These are phyloP conservation scores for Capsicum chinense DNA, from an alignment of 257 asterid genomes.

Conservation along the genomic window DNA sequence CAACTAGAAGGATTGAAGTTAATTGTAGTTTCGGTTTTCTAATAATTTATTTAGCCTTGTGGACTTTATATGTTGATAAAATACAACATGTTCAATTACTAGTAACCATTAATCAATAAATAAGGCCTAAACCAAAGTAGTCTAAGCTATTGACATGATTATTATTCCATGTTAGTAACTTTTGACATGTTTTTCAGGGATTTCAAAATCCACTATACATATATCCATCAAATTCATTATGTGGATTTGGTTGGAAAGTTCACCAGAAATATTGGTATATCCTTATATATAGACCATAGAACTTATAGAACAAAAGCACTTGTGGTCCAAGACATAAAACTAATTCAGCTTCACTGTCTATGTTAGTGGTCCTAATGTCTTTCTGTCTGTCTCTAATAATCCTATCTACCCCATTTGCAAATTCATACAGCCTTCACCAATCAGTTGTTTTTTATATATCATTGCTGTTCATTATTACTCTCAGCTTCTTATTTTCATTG, in stretches of 20 bases:
- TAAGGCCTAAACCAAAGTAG: background rate
- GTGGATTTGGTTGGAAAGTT: slow-evolving; percentile 25
- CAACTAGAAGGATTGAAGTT: no score
- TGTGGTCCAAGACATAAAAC: slow-evolving; percentile 25
- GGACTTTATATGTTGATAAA: background rate
- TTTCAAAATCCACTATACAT: background rate
- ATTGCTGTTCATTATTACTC: slow-evolving; percentile 13
- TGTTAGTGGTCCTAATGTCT: slow-evolving; percentile 26
- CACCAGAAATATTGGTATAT: background rate
- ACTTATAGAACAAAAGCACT: background rate
- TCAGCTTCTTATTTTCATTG: slow-evolving; percentile 21
- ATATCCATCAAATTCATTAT: background rate
- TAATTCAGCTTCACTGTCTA: slow-evolving; percentile 16
- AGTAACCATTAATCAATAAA: background rate
- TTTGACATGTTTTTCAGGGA: slow-evolving; percentile 1
- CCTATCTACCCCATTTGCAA: background rate
- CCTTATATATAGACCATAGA: no score
- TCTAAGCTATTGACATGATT: background rate
- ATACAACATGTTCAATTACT: background rate
- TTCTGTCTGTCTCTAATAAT: background rate
- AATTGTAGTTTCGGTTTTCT: background rate
- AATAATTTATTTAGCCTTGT: background rate
- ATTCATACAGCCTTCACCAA: background rate
- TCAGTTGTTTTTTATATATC: background rate
- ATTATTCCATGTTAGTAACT: background rate